Base-by-base conservation (phyloP, 1,284 basidiomycete species). In the Sanguinoderma infundibulare region DNA sequence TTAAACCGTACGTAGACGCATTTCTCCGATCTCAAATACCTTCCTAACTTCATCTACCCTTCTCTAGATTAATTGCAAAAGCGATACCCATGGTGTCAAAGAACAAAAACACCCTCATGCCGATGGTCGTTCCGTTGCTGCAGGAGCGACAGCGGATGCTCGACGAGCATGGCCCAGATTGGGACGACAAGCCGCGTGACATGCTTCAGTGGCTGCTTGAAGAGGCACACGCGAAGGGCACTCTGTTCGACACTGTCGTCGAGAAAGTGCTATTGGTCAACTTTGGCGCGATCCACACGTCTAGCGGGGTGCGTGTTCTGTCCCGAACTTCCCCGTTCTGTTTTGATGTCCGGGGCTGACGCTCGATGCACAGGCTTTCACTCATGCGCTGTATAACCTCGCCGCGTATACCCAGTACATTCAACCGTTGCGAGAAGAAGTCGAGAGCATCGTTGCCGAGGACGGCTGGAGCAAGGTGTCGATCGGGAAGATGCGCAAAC, bases 71-170 rank as follows among this genome's bases (percentile, higher is more conserved):
- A 2, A 40, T 64, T 9, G 65, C 56, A 9, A 57, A 55, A 9
- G 55, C 59, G 54, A 35, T 60, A 1, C 59, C 65, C 15, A 55
- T 64, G 56, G 63, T 64, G 17, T 60, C 59, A 1, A 55, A 57
- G 51, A 67, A 60, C 61, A 66, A 64, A 51, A 35, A 34, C 3
- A 28, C 17, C 1, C 51, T 66, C 6, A 62, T 56, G 60, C 62
- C 62, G 30, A 66, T 66, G 62, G 55, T 66, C 44, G 46, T 63
- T 3, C 79, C 79, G 4, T 64, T 79, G 30, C 75, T 84, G n/a
- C 66, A 73, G 36, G 75, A 81, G 51, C 71, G 81, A n/a, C 63
- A 79, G 30, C 67, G 71, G 9, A 73, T 77, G 52, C 73, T 79
- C 57, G 68, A 70, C 8, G 60, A 72, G 49, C 70, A 75, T 47